Evolutionary conservation across 2,329 filamentous ascomycete species (phyloP), one percentile per base, ranked within the genome.

Genomic region (Chrysosporium queenslandicum): DNA sequence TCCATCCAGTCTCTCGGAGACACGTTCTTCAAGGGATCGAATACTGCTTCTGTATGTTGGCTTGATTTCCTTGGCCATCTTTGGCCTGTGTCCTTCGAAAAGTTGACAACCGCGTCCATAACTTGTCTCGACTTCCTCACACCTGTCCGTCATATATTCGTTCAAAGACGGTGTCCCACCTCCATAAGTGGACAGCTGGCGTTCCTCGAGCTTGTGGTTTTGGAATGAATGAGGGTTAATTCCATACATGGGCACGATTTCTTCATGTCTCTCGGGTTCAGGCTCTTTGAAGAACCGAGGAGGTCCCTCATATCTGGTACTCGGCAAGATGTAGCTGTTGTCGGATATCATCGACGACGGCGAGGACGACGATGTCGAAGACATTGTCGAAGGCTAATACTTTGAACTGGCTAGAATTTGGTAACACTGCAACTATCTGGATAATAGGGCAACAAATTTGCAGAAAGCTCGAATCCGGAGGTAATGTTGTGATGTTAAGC

Each of bases 1-100:
- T 18, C 56, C 60, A 2, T 57, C 52, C 11, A 63, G 55, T 50
- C 62, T 64, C n/a, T 59, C n/a, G 20, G 43, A 3, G 20, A 29
- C 16, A 29, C 60, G 56, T 11, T 61, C 56, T 9, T 49, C 34
- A 16, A 49, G 46, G 5, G 42, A 14, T 9, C 54, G 52, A 29
- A 57, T 20, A 45, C 8, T 21, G n/a, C 27, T 18, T 43, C 11
- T 18, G 16, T 25, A 16, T 9, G 3, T 9, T 14, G 12, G 20
- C 12, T 43, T 29, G 14, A 27, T 43, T 9, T 25, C 18, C 5
- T 29, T 18, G 6, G 7, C 7, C 2, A 16, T 7, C 12, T 16
- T 29, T 3, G 21, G 40, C 21, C 4, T n/a, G 27, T 12, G 20
- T 16, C 3, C 36, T 29, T 20, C 34, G 46, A 27, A 21, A 5